These are phyloP conservation scores for Stemphylium beticola DNA, from an alignment of 2,329 filamentous ascomycete genomes.

Conservation along the genomic window DNA sequence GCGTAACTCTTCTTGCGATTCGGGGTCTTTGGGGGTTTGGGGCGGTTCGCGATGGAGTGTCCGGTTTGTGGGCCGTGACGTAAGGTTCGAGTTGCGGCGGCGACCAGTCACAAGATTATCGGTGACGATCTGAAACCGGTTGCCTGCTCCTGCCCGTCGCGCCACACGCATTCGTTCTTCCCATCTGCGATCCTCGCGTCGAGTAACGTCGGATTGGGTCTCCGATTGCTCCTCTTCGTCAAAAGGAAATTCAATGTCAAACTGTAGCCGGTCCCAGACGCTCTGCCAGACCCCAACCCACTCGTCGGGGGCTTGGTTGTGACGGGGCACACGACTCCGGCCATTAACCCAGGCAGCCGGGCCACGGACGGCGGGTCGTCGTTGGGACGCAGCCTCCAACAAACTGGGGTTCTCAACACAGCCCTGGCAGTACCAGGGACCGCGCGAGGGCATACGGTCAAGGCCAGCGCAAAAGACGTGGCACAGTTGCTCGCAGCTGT, in stretches of 20 bases:
- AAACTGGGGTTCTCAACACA: constrained; percentile 60
- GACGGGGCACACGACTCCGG: constrained; percentile 38
- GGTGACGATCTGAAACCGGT: constrained; percentile 73
- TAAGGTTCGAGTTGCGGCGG: constrained; percentile 45
- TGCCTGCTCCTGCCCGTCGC: constrained; percentile 75
- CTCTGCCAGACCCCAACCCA: constrained; percentile 87
- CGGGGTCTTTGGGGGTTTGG: constrained; percentile 63
- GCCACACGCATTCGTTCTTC: constrained; percentile 84
- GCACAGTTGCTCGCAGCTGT: constrained; percentile 86
- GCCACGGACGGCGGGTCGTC: constrained; percentile 31
- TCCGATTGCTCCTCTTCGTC: constrained; percentile 67
- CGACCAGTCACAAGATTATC: constrained; percentile 58
- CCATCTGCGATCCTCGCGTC: constrained; percentile 72
- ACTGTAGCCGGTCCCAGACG: constrained; percentile 77
- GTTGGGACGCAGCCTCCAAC: constrained; percentile 46
- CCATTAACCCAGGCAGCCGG: constrained; percentile 43
- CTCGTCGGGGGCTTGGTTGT: constrained; percentile 41
- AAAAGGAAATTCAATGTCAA: constrained; percentile 86
- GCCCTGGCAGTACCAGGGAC: constrained; percentile 89
- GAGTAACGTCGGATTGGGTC: constrained; percentile 62
- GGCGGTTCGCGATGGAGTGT: constrained; percentile 44
- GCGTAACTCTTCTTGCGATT: constrained; percentile 78
- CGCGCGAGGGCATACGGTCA: constrained; percentile 71
- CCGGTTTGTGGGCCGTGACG: constrained; percentile 45
- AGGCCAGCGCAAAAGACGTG: constrained; percentile 92